Percentiles rank a stretch among this genome's conserved stretches.
These are phyloP conservation scores for Phanerochaete carnosa DNA, from an alignment of 768 basidiomycete genomes.

Conservation along the genomic window DNA sequence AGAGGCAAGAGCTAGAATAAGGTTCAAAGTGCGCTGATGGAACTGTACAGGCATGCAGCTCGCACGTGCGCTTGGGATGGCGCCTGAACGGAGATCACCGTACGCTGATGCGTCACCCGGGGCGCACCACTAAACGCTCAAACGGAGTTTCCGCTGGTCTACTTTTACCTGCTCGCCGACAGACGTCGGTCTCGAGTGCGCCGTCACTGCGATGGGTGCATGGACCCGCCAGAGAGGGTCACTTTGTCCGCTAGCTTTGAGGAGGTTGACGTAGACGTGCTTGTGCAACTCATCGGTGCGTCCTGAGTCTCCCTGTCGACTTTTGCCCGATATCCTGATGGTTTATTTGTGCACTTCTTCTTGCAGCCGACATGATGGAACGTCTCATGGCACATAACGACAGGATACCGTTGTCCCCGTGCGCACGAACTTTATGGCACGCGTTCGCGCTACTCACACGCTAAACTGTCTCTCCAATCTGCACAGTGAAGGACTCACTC, in stretches of 20 bases:
- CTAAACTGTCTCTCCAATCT: conserved; percentile 16
- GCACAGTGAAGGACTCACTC: conserved; percentile 80
- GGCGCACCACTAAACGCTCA: no score
- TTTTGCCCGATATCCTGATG: conserved; percentile 11
- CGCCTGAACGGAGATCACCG: conserved; percentile 4
- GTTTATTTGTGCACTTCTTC: conserved; percentile 14
- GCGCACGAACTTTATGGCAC: conserved; percentile 19
- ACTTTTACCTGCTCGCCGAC: neutral
- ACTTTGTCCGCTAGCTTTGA: conserved; percentile 83
- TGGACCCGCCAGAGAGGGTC: conserved; percentile 76
- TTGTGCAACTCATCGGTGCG: conserved; percentile 87
- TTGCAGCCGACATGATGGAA: conserved; percentile 90
- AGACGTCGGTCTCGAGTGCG: conserved; percentile 10
- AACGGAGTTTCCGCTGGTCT: no score
- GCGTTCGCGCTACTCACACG: conserved; percentile 14
- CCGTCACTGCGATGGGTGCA: conserved; percentile 70
- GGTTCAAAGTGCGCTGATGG: conserved; percentile 48
- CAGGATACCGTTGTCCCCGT: conserved; percentile 87
- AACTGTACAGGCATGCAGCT: conserved; percentile 51
- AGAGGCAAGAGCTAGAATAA: conserved; percentile 34
- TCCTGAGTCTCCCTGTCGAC: conserved; percentile 10
- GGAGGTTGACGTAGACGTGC: conserved; percentile 75
- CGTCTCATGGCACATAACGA: conserved; percentile 96
- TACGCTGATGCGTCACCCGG: neutral
- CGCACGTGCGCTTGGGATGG: neutral